Base-by-base conservation (phyloP, 108 stramenopile species). In the Nitzschia sp. region DNA sequence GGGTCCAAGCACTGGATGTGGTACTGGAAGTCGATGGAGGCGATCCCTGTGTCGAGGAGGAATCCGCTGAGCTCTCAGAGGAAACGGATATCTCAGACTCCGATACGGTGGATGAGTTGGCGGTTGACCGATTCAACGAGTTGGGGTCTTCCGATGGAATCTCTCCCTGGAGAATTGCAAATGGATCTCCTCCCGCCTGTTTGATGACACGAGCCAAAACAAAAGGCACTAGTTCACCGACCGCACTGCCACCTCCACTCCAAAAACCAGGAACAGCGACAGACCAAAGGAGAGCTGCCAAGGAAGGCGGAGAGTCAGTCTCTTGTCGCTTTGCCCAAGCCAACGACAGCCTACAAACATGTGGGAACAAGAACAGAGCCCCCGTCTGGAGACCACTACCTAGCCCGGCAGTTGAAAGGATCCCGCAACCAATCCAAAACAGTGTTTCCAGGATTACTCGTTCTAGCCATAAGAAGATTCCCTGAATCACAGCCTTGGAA, bases 341-440 rank as follows among this genome's bases (percentile, higher is more conserved):
- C 39, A 58, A 20, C 7, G 57, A 6, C 26, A 40, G 2, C 25
- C 57, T 12, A 26, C 57, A 58, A 11, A 58, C 57, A 58, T 58
- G 57, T 25, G 57, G 57, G 19, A 58, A 58, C 38, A 58, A 20
- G 19, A 58, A 58, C 6, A 58, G 57, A 41, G 57, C 57, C 15
- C 57, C 57, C 39, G 57, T 58, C 38, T 58, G 57, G 5, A 58
- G 10, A 15, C 57, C 57, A 58, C 57, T 58, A 5, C 57, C 57
- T n/a, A 58, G 57, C 20, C 57, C 57, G 3, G 25, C 25, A 11
- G 57, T 58, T 3, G 57, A 58, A 3, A 58, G 19, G 25, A 58
- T 15, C 15, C 57, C 57, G 39, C 57, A 58, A 12, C 57, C 57
- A 58, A 58, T 58, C 57, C 57, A 58, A 41, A 58, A 58, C 34